phyloP scores from a whole-genome alignment of 192 early-diverging fungal genomes.

The Backusella psychrophila region DNA sequence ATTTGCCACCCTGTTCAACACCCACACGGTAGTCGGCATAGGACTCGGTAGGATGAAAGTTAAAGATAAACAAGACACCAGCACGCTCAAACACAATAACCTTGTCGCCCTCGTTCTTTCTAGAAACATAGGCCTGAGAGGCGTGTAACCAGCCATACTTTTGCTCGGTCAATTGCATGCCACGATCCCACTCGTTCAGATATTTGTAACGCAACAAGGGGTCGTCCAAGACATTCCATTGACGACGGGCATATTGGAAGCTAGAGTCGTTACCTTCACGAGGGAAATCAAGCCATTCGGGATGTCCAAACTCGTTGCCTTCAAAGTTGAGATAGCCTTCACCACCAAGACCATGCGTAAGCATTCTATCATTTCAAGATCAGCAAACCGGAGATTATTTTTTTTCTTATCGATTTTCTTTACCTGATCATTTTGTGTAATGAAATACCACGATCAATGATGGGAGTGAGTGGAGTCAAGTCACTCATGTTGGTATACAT shows the following conservation, averaged over 20 bases:
- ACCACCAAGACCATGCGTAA: slow-evolving; percentile 87
- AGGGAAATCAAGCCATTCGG: slow-evolving; percentile 99
- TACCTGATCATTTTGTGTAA: slow-evolving; percentile 96
- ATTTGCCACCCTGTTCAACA: slow-evolving; percentile 63
- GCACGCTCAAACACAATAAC: slow-evolving; percentile 93
- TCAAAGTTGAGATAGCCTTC: slow-evolving; percentile 97
- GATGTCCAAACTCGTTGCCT: slow-evolving; percentile 98
- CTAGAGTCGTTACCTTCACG: slow-evolving; percentile 86
- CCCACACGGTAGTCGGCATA: slow-evolving; percentile 90
- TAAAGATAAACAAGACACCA: slow-evolving; percentile 88
- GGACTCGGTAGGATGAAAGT: slow-evolving; percentile 85
- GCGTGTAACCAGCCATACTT: slow-evolving; percentile 66
- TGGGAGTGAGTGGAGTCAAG: slow-evolving; percentile 70
- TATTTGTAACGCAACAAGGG: slow-evolving; percentile 86
- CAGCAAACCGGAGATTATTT: neutral
- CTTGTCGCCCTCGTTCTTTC: slow-evolving; percentile 93
- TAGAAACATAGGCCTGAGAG: slow-evolving; percentile 74
- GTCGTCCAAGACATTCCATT: slow-evolving; percentile 94
- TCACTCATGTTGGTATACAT: slow-evolving; percentile 98
- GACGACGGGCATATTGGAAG: slow-evolving; percentile 93
- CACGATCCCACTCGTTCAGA: slow-evolving; percentile 85
- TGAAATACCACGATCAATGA: slow-evolving; percentile 91
- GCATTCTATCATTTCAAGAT: slow-evolving; percentile 46
- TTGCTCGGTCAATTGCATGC: slow-evolving; percentile 78
- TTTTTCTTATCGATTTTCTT: neutral